A percentile compares a stretch with the other conserved stretches of the same genome.
These are phyloP conservation scores for Fusarium nisikadoi DNA, from an alignment of 2,329 filamentous ascomycete species.

Conservation along the genomic window DNA sequence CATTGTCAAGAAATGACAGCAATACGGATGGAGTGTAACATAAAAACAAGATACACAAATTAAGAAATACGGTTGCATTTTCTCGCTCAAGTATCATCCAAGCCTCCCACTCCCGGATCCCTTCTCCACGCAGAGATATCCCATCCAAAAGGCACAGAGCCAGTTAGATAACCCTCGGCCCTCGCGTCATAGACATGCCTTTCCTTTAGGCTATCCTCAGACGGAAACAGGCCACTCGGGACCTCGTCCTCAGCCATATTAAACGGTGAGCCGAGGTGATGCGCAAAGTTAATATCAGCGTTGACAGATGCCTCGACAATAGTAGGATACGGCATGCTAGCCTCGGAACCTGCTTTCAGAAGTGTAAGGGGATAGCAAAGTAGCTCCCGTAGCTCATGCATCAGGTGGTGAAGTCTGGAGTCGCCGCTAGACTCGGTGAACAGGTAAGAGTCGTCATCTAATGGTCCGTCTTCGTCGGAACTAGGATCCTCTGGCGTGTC, in stretches of 20 bases:
- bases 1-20: not conserved
- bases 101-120: fast-evolving
- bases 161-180: not conserved
- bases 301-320: not conserved
- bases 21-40: fast-evolving
- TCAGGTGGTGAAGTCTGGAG: not conserved
- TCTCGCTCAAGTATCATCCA: fast-evolving
- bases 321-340: not conserved
- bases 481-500: fast-evolving
- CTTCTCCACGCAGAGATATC: not conserved
- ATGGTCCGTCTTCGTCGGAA: fast-evolving
- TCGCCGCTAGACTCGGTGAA: fast-evolving
- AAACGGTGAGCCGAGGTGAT: not conserved
- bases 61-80: not conserved
- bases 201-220: fast-evolving
- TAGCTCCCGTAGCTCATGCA: not conserved
- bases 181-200: fast-evolving
- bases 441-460: fast-evolving
- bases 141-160: not conserved
- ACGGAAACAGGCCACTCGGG: not conserved
- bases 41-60: fast-evolving
- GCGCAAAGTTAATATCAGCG: not conserved
- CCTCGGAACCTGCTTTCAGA: fast-evolving
- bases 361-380: not conserved
- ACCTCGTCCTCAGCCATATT: not conserved